A percentile compares a stretch with the other conserved stretches of the same genome.
phyloP scores from a whole-genome alignment of 164 flowering plant genomes.

The Vitis rupestris region DNA sequence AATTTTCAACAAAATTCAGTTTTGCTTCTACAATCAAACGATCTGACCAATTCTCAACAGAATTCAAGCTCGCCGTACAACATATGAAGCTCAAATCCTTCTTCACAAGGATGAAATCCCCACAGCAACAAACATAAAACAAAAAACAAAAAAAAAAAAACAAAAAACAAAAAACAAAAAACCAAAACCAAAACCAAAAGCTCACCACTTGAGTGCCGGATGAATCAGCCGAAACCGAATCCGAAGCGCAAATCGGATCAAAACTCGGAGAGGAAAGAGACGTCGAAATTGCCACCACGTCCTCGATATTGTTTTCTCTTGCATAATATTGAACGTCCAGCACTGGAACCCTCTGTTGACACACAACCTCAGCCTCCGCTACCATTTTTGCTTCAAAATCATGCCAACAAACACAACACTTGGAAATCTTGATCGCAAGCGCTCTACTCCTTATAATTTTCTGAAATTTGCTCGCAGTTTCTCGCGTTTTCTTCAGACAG shows the following conservation, averaged over 20 bases:
- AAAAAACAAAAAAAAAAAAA: not conserved
- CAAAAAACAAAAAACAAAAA: not conserved
- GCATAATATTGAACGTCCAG: slow-evolving; percentile 27
- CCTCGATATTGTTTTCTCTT: slow-evolving; percentile 16
- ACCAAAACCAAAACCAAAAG: not conserved
- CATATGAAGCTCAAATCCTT: no score
- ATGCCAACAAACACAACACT: slow-evolving; percentile 1
- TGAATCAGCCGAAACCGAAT: slow-evolving; percentile 19
- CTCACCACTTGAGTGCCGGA: slow-evolving; percentile 23
- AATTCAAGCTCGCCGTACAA: no score
- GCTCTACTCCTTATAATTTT: not conserved
- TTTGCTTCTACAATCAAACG: no score
- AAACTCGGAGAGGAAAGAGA: slow-evolving; percentile 11
- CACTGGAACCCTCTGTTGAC: slow-evolving; percentile 30
- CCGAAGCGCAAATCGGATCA: slow-evolving; percentile 14
- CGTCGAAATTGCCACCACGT: slow-evolving; percentile 4
- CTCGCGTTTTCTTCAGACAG: slow-evolving; percentile 8
- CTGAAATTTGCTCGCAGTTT: slow-evolving; percentile 5
- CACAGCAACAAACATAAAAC: not conserved
- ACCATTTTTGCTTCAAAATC: slow-evolving; percentile 33
- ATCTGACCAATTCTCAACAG: no score
- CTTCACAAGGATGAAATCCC: not conserved
- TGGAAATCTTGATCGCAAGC: not conserved
- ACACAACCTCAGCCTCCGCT: slow-evolving; percentile 45
- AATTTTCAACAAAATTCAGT: no score